phyloP scores from a whole-genome alignment of 306 rosid genomes.

The Glycine tomentella region DNA sequence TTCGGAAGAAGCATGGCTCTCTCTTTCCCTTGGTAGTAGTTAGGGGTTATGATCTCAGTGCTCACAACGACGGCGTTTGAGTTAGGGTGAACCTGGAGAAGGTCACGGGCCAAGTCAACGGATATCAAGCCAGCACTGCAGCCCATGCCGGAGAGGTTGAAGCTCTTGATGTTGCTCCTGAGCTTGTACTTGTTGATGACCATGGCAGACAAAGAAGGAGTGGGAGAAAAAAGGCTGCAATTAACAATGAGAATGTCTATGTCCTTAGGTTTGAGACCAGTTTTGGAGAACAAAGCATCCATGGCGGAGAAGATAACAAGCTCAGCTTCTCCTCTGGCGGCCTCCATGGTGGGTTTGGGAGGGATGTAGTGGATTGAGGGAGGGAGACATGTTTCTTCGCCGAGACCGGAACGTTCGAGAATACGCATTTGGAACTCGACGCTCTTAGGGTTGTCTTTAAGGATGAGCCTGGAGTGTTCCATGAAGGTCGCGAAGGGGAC shows the following conservation, averaged over 20 bases:
- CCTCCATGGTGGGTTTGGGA: conserved; percentile 90
- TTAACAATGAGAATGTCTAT: conserved; percentile 85
- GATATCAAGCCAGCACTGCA: conserved; percentile 93
- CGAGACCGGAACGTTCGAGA: conserved; percentile 91
- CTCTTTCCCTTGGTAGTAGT: conserved; percentile 91
- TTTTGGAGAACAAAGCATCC: conserved; percentile 67
- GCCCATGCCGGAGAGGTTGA: conserved; percentile 95
- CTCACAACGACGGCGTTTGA: conserved; percentile 87
- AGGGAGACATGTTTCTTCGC: conserved; percentile 86
- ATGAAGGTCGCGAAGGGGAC: conserved; percentile 96
- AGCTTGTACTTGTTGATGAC: conserved; percentile 86
- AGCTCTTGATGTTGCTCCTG: conserved; percentile 81
- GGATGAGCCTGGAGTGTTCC: conserved; percentile 90
- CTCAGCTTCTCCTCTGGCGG: conserved; percentile 84
- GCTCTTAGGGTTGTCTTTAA: conserved; percentile 77
- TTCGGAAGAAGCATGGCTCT: conserved; percentile 96
- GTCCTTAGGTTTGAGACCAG: conserved; percentile 83
- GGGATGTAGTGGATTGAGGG: conserved; percentile 89
- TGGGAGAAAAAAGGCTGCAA: conserved; percentile 88
- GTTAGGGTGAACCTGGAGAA: conserved; percentile 90
- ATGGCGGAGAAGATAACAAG: conserved; percentile 86
- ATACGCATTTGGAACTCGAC: conserved; percentile 94
- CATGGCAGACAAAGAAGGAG: conserved; percentile 92
- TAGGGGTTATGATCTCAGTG: conserved; percentile 90
- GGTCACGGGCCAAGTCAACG: conserved; percentile 87